phyloP scores from a whole-genome alignment of 1,284 basidiomycete species.

The Ustilago loliicola region DNA sequence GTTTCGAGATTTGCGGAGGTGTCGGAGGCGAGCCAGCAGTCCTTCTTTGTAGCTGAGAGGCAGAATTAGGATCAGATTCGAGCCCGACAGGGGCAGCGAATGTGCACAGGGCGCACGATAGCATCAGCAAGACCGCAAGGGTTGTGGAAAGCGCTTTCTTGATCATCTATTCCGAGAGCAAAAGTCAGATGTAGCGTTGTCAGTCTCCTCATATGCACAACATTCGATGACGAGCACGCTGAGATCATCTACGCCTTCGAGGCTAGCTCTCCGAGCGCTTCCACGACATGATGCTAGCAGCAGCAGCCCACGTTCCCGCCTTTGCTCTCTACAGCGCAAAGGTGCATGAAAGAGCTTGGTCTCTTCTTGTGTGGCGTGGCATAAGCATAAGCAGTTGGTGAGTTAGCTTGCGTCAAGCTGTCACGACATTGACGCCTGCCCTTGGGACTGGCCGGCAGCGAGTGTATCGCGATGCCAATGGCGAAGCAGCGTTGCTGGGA shows the following conservation, averaged over 20 bases:
- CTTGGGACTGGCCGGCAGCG: constrained; percentile 42
- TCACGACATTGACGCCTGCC: constrained; percentile 27
- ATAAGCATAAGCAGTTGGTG: constrained; percentile 34
- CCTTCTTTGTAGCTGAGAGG: not conserved
- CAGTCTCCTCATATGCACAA: too few species aligned
- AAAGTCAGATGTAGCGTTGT: not conserved
- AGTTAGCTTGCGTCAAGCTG: constrained; percentile 48
- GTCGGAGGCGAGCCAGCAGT: not conserved
- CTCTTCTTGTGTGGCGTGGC: constrained; percentile 49
- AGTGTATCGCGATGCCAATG: constrained; percentile 47
- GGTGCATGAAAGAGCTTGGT: constrained; percentile 46
- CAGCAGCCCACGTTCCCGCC: too few species aligned
- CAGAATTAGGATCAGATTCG: not conserved
- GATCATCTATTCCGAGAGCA: not conserved
- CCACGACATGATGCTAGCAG: too few species aligned
- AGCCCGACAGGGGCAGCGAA: not conserved
- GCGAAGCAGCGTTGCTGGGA: constrained; percentile 37
- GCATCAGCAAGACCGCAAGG: not conserved
- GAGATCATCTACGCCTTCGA: too few species aligned
- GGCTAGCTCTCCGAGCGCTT: too few species aligned
- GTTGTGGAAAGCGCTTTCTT: not conserved
- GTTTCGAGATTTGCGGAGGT: not conserved
- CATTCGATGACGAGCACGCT: too few species aligned
- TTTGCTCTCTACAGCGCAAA: too few species aligned
- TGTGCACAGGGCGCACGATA: not conserved